Conservation (phyloP, 2,329 filamentous ascomycete species). For the Verticillium nubilum region DNA sequence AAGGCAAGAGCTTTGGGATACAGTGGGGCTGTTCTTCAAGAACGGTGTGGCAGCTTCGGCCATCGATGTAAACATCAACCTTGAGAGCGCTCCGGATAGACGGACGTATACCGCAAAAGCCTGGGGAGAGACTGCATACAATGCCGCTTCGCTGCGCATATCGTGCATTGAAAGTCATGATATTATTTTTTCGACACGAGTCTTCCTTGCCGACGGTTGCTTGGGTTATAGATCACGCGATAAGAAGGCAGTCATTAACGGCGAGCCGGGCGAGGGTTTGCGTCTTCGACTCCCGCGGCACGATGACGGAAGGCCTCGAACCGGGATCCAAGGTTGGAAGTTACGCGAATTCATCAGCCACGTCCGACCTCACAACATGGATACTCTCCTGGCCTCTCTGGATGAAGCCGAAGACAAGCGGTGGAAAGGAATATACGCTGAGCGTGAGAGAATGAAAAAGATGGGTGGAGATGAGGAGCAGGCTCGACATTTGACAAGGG, state of each 20-base stretch:
- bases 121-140: too few relatives aligned
- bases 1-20: background rate
- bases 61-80: background rate
- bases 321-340: background rate
- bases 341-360: background rate
- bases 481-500: too few relatives aligned
- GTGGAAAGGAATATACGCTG: background rate
- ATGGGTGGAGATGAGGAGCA: background rate
- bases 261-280: background rate
- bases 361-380: background rate
- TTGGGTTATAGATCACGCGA: too few relatives aligned
- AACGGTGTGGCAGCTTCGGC: background rate
- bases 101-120: too few relatives aligned
- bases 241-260: background rate
- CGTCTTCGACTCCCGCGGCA: background rate
- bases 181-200: too few relatives aligned
- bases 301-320: background rate
- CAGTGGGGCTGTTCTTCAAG: background rate
- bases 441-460: background rate
- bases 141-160: too few relatives aligned
- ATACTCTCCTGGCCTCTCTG: background rate
- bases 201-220: too few relatives aligned
- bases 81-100: background rate
- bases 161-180: too few relatives aligned
- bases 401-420: background rate